phyloP scores from a whole-genome alignment of 352 stramenopile genomes.

The Pilasporangium apinafurcum region DNA sequence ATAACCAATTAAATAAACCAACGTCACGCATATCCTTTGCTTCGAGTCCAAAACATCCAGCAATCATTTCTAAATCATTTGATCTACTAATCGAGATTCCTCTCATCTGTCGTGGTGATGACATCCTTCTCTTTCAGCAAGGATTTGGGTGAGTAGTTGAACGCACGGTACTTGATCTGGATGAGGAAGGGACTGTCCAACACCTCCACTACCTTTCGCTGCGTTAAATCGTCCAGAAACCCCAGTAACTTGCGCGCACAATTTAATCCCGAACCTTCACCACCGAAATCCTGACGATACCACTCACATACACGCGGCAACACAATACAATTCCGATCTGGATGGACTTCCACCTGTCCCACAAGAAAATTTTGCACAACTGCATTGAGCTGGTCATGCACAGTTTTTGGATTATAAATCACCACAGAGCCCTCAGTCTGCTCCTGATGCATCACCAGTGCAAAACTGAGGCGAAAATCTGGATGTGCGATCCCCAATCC shows the following conservation, averaged over 20 bases:
- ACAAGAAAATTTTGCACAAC: conserved; percentile 24
- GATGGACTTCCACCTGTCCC: conserved; percentile 23
- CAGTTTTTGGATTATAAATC: conserved; percentile 18
- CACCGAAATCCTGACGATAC: conserved; percentile 64
- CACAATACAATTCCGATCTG: conserved; percentile 14
- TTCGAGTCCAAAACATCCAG: background rate
- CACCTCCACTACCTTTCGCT: conserved; percentile 37
- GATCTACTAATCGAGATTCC: too few relatives aligned
- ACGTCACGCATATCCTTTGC: background rate
- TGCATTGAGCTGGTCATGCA: conserved; percentile 77
- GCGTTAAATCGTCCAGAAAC: conserved; percentile 40
- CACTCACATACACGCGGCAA: conserved; percentile 72
- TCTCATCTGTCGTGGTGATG: too few relatives aligned
- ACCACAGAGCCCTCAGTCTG: conserved; percentile 17
- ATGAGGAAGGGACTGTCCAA: conserved; percentile 36
- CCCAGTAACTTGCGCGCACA: conserved; percentile 73
- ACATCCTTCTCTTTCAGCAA: conserved; percentile 15
- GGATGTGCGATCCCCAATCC: conserved; percentile 45
- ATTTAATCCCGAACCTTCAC: conserved; percentile 28
- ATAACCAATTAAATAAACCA: too few relatives aligned
- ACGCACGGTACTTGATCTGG: conserved; percentile 47
- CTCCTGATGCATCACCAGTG: conserved; percentile 51
- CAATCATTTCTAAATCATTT: too few relatives aligned
- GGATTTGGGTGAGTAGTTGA: conserved; percentile 42
- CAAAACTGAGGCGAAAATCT: conserved; percentile 76